Evolutionary conservation across 176 grass and related monocot genomes (phyloP).

Genomic region (Eleusine coracana): DNA sequence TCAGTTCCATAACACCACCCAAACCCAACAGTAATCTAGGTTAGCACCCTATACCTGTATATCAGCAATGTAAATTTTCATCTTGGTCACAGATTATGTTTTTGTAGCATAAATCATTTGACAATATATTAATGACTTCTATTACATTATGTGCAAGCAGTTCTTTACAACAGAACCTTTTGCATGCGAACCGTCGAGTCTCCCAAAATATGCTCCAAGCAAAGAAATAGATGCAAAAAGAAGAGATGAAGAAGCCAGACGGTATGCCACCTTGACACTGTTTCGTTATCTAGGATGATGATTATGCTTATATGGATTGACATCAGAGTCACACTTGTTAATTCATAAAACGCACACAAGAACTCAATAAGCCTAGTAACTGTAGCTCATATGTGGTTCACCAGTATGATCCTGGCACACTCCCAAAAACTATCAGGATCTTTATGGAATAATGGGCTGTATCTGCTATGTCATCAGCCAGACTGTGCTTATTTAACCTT

Average conservation of each 20-base stretch:
- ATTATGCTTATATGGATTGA: background rate
- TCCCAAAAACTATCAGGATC: background rate
- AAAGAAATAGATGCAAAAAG: slow-evolving; percentile 86
- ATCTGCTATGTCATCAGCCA: background rate
- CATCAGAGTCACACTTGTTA: background rate
- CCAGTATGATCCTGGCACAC: background rate
- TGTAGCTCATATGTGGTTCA: background rate
- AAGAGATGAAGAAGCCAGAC: slow-evolving; percentile 85
- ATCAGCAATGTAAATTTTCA: slow-evolving; percentile 7
- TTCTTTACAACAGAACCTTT: slow-evolving; percentile 84
- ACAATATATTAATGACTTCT: background rate
- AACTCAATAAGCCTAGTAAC: background rate
- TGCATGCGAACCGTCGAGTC: slow-evolving; percentile 64
- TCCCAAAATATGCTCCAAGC: slow-evolving; percentile 77
- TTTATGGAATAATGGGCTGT: background rate
- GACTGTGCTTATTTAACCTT: background rate
- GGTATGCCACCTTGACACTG: slow-evolving; percentile 51
- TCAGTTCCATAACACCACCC: background rate
- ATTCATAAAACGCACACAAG: background rate
- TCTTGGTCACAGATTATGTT: background rate
- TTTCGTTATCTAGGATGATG: slow-evolving; percentile 21
- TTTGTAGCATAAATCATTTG: slow-evolving; percentile 10
- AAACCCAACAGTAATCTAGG: background rate
- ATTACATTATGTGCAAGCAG: slow-evolving; percentile 39
- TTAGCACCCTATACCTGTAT: background rate